Base-by-base conservation (phyloP, 164 flowering plant species). In the Vitis cinerea region DNA sequence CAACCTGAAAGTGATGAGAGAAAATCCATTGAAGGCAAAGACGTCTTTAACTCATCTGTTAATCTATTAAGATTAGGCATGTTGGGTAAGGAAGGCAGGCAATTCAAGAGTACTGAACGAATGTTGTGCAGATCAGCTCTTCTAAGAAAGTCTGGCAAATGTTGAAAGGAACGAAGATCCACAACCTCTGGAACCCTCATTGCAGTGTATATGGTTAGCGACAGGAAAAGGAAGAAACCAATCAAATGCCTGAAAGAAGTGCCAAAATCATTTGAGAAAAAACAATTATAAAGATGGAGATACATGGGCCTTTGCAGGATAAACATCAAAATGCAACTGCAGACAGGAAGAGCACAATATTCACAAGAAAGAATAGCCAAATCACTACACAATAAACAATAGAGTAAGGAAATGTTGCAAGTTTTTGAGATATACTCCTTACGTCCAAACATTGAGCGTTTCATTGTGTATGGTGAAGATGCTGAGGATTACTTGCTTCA, bases 391-490 rank as follows among this genome's bases (percentile, higher is more conserved):
- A 37, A 37, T 37, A 37, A 37, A 37, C 2, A 37, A 37, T 37
- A 37, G 4, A 37, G 44, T 37, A 37, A 37, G 44, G 2, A 37
- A 37, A 37, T 37, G 44, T 37, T 37, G 44, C 44, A 3, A 37
- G 44, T 37, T 37, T 37, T 37, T 37, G 44, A 37, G 44, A 4
- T 37, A 37, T 37, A 37, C 7, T 37, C 44, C 91, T 86, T 90
- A 95, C 99, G 99, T 95, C 99, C 99, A 93, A 61, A 95, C 93
- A 70, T 95, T 95, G 30, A 95, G 83, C 27, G 99, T 95, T 87
- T 95, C 99, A 58, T 93, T 95, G 78, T 95, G 99, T 68, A 95
- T 84, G 75, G 87, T 72, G 81, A 95, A 95, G 48, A 91, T 83
- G 85, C 99, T 95, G 15, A 95, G 82, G 59, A 95, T 78, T 31